phyloP scores from a whole-genome alignment of 805 yeast genomes.

The Wickerhamiella allomyrinae region DNA sequence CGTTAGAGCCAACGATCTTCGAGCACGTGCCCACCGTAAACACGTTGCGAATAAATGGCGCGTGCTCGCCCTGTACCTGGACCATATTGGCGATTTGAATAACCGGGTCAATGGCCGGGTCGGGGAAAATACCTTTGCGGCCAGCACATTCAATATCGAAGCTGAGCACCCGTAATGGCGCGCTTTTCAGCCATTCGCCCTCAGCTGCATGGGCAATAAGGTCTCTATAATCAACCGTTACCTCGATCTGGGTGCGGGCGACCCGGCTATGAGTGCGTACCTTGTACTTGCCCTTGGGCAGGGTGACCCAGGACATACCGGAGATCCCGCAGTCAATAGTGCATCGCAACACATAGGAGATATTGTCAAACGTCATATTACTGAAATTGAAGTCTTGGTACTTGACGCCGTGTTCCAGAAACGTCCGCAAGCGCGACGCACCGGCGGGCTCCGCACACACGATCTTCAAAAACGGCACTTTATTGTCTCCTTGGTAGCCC shows the following conservation, averaged over 20 bases:
- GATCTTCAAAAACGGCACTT: slow-evolving; percentile 67
- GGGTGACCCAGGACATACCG: slow-evolving; percentile 92
- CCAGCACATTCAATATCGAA: slow-evolving; percentile 99
- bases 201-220: slow-evolving; percentile 73
- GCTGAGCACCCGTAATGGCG: slow-evolving; percentile 84
- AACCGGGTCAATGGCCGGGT: slow-evolving; percentile 82
- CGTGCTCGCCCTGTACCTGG: slow-evolving; percentile 62
- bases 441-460: slow-evolving; percentile 49
- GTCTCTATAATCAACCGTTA: slow-evolving; percentile 50
- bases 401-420: slow-evolving; percentile 46
- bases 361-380: slow-evolving; percentile 65
- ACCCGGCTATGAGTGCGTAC: slow-evolving; percentile 19
- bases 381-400: slow-evolving; percentile 15
- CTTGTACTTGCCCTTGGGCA: slow-evolving; percentile 59
- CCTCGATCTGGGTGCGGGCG: slow-evolving; percentile 80
- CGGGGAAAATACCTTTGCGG: slow-evolving; percentile 92
- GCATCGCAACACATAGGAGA: slow-evolving; percentile 68
- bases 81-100: slow-evolving; percentile 96
- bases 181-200: slow-evolving; percentile 85
- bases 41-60: slow-evolving; percentile 87
- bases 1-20: slow-evolving; percentile 87
- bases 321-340: slow-evolving; percentile 88
- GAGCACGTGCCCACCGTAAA: slow-evolving; percentile 87
- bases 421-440: slow-evolving; percentile 56
- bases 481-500: slow-evolving; percentile 76